These are phyloP conservation scores for Exobasidium rhododendri DNA, from an alignment of 1,284 basidiomycete species.

Conservation along the genomic window DNA sequence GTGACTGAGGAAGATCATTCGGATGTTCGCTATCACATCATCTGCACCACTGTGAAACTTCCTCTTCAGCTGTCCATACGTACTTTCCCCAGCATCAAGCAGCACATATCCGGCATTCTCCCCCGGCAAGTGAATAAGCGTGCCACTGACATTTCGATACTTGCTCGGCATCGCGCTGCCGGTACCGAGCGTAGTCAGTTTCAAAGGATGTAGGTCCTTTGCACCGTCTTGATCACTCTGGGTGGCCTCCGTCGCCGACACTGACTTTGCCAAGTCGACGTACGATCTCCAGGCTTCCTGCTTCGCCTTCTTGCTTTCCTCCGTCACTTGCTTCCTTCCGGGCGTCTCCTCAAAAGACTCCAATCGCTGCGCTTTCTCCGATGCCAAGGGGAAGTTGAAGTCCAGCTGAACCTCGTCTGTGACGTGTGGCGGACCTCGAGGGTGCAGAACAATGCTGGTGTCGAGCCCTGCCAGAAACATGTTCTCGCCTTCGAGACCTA, in stretches of 20 bases:
- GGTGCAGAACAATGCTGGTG: constrained; percentile 43
- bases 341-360: constrained; percentile 1
- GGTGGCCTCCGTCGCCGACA: neutral
- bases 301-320: constrained; percentile 22
- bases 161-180: constrained; percentile 75
- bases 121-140: constrained; percentile 40
- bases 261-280: constrained; percentile 27
- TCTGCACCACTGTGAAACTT: constrained; percentile 63
- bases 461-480: neutral
- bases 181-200: constrained; percentile 77
- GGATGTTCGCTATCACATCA: constrained; percentile 63
- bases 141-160: constrained; percentile 51
- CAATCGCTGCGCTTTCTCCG: constrained; percentile 3
- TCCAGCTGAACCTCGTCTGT: neutral
- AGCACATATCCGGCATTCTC: constrained; percentile 59
- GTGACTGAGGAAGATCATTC: constrained; percentile 82
- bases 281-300: constrained; percentile 35
- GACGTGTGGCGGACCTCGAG: constrained; percentile 26
- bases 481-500: neutral
- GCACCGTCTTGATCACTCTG: constrained; percentile 3
- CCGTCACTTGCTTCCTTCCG: neutral
- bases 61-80: constrained; percentile 80
- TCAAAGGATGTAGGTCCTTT: constrained; percentile 59
- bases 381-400: constrained; percentile 1
- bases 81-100: constrained; percentile 88